Evolutionary conservation across 1,284 basidiomycete species (phyloP), one percentile per base, ranked within the genome.

Genomic region (Neotropicomus parvogracilis): DNA sequence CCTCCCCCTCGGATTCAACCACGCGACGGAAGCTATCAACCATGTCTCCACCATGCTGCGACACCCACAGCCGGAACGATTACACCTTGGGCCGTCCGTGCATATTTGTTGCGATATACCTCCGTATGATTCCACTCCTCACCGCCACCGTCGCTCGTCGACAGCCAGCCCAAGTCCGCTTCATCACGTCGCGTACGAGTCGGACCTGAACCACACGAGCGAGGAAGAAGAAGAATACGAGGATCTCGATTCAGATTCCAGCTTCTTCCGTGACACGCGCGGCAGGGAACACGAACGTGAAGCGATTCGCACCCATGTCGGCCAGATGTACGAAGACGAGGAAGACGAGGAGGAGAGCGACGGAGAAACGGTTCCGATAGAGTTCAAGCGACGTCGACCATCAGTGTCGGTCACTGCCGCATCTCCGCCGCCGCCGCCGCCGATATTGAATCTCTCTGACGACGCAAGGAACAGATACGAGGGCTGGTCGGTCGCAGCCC

Each of bases 101-200:
- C 36, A 54, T 40, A 52, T 52, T 14, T 59, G 48, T 34, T 59
- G 60, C 29, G 63, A 67, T 37, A 43, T 59, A 8, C 44, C 63
- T 31, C 39, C 55, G 31, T 58, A 61, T 9, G 66, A 68, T 40
- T 54, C 58, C 12, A 46, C 48, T n/a, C 55, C 57, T 12, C 52
- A 39, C 28, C 64, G 64, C 35, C 65, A 59, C 20, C 53, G 64
- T 39, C 61, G 70, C 27, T 57, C 66, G 9, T 58, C 69, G 29
- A 64, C 67, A 17, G 65, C 69, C 27, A 75, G 71, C 53, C 74
- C 70, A 40, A 75, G 70, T 43, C 74, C 74, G 35, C 68, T 76
- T 12, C 66, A 70, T 39, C 65, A 64, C 29, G 59, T 69, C 19
- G 53, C 68, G 10, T 74, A 66, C 19, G 63, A 63, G 39, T 67